These are phyloP conservation scores for Talaromyces liani DNA, from an alignment of 495 filamentous ascomycete genomes.

Conservation along the genomic window DNA sequence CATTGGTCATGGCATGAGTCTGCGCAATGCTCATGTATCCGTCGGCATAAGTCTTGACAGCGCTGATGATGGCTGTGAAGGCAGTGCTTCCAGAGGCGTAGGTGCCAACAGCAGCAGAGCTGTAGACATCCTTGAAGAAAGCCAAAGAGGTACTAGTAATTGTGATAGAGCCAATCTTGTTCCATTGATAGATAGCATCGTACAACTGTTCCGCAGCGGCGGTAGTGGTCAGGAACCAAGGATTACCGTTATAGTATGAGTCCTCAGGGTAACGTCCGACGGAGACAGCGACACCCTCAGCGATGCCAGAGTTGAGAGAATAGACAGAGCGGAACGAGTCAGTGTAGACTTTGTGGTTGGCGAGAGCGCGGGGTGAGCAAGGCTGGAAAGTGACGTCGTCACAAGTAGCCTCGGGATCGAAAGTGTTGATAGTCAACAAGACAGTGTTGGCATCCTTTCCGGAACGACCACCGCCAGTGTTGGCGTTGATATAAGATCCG, in stretches of 20 bases:
- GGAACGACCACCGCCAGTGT: constrained; percentile 34
- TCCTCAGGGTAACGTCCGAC: constrained; percentile 67
- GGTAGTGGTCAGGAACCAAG: constrained; percentile 34
- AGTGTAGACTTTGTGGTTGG: constrained; percentile 42
- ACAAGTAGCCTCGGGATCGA: constrained; percentile 42
- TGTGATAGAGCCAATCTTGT: constrained; percentile 30
- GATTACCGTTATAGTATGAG: constrained; percentile 57
- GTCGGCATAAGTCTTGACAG: constrained; percentile 41
- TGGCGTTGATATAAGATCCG: constrained; percentile 32
- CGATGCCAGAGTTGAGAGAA: constrained; percentile 27
- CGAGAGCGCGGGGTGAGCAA: constrained; percentile 36
- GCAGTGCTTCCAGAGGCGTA: constrained; percentile 30
- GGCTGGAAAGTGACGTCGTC: constrained; percentile 44
- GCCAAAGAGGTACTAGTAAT: constrained; percentile 32
- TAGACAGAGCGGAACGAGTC: constrained; percentile 47
- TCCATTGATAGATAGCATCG: constrained; percentile 43
- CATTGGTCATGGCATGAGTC: constrained; percentile 35
- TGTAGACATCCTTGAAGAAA: constrained; percentile 36
- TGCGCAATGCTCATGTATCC: constrained; percentile 40
- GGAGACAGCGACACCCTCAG: constrained; percentile 46
- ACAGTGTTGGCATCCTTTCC: constrained; percentile 42
- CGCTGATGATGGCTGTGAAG: constrained; percentile 31
- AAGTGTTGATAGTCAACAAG: constrained; percentile 35
- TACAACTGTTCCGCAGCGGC: constrained; percentile 35
- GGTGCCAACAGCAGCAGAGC: constrained; percentile 30